Evolutionary conservation across 164 flowering plant species (phyloP), one percentile per base, ranked within the genome.

Genomic region (Macadamia integrifolia): DNA sequence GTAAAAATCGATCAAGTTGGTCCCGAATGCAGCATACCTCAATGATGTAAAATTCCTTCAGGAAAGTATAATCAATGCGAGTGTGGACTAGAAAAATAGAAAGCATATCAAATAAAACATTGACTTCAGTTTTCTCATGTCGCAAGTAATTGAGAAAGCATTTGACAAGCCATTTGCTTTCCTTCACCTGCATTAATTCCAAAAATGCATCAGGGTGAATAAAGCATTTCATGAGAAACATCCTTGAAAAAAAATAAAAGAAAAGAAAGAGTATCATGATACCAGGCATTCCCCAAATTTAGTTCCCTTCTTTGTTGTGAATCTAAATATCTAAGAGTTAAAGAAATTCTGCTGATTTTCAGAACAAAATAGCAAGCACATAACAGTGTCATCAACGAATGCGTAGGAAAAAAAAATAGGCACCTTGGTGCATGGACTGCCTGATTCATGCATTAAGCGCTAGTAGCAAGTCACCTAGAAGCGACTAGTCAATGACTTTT

Each of bases 161-260:
- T 78, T 95, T 95, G 72, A 95, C 87, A 74, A 95, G 97, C 99
- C 98, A 92, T 75, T 95, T 95, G 88, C 98, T 95, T 79, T 95
- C 99, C 75, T 95, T 95, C 28, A 91, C 98, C 99, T 95, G 90
- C 87, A 67, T 9, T 62, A 23, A 48, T 64, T 55, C 18, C 9
- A 18, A 55, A 29, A 9, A 40, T 40, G 18, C 3, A 53, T 53
- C 2, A 6, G 57, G 6, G 57, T 53, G 6, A 53, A 17, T 14
- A 14, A 53, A 17, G 15, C 18, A 14, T 11, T 53, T 53, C 57
- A 12, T 4, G 1, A 53, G 18, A 14, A 49, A 5, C 53, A 49
- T 49, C 15, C 15, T 49, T 49, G 5, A 14, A 53, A 14, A 53
- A 6, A 23, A 23, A 23, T 23, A 53, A 8, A 46, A 8, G 12